Conservation (phyloP, 768 basidiomycete species). For the Lactarius pseudohatsudake region DNA sequence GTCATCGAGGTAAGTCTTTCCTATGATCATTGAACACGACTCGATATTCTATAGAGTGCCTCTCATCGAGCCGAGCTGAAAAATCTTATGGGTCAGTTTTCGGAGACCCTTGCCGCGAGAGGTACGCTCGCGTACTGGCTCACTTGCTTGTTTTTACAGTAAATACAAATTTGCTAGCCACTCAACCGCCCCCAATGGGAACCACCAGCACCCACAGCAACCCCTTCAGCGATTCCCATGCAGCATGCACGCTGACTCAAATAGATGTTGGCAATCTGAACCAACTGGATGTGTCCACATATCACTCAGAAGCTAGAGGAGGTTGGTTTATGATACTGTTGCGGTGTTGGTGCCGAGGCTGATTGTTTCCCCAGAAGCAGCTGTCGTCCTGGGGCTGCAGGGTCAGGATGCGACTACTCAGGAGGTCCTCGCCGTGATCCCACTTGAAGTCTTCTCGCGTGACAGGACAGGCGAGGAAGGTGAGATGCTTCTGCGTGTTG, state of each 20-base stretch:
- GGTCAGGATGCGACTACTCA: background rate
- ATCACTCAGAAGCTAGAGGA: background rate
- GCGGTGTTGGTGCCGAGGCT: background rate
- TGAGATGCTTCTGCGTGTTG: background rate
- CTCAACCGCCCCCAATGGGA: background rate
- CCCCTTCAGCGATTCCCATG: constrained; percentile 11
- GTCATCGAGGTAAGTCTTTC: background rate
- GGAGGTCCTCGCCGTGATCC: background rate
- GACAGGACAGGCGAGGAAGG: background rate
- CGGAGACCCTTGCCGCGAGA: background rate
- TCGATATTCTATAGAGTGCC: background rate
- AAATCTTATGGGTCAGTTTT: background rate
- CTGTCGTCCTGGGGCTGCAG: background rate
- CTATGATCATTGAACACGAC: no score
- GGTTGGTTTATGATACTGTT: background rate
- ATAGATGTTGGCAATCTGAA: background rate
- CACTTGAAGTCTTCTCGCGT: background rate
- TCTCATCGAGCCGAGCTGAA: background rate
- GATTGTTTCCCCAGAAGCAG: background rate
- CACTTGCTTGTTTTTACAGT: background rate
- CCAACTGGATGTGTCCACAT: constrained; percentile 3
- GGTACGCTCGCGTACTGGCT: background rate
- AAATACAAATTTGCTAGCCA: background rate
- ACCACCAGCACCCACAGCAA: background rate
- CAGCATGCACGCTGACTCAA: background rate